A percentile compares a stretch with the other conserved stretches of the same genome.
phyloP scores from a whole-genome alignment of 257 asterid genomes.

The Primulina huaijiensis region DNA sequence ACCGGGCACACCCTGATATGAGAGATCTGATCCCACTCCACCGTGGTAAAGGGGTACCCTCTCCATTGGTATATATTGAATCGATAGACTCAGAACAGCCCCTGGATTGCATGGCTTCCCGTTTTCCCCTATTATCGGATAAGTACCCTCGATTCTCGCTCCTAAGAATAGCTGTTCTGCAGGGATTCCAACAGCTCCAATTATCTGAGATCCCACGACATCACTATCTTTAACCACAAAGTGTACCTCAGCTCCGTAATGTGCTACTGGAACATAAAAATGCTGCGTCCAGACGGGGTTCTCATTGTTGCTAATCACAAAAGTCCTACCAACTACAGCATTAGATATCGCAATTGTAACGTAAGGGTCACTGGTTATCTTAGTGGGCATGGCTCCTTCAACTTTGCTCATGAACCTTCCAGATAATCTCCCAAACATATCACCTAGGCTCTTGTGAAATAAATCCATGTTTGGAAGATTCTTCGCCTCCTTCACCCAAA shows the following conservation, averaged over 20 bases:
- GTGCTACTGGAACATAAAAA: conserved; percentile 81
- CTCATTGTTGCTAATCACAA: conserved; percentile 61
- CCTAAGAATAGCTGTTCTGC: conserved; percentile 55
- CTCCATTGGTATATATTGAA: conserved; percentile 55
- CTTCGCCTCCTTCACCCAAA: conserved; percentile 65
- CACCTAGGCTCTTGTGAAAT: conserved; percentile 63
- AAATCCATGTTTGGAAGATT: conserved; percentile 83
- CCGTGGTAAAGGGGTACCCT: conserved; percentile 46
- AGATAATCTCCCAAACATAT: conserved; percentile 48
- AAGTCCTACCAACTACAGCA: conserved; percentile 75
- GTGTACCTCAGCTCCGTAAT: conserved; percentile 68
- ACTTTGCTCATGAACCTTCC: conserved; percentile 44
- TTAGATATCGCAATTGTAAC: conserved; percentile 62
- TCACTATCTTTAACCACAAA: conserved; percentile 80
- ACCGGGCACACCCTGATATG: conserved; percentile 67
- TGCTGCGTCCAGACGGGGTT: conserved; percentile 82
- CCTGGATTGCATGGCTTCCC: conserved; percentile 50
- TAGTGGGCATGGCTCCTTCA: conserved; percentile 37
- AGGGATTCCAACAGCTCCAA: conserved; percentile 83
- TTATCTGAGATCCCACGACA: conserved; percentile 73
- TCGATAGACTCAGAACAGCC: conserved; percentile 48
- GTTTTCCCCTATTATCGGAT: conserved; percentile 39
- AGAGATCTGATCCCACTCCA: conserved; percentile 49
- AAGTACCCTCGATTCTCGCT: conserved; percentile 50
- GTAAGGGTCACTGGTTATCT: conserved; percentile 78